phyloP scores from a whole-genome alignment of 192 early-diverging fungal genomes.

The Coemansia sp. region DNA sequence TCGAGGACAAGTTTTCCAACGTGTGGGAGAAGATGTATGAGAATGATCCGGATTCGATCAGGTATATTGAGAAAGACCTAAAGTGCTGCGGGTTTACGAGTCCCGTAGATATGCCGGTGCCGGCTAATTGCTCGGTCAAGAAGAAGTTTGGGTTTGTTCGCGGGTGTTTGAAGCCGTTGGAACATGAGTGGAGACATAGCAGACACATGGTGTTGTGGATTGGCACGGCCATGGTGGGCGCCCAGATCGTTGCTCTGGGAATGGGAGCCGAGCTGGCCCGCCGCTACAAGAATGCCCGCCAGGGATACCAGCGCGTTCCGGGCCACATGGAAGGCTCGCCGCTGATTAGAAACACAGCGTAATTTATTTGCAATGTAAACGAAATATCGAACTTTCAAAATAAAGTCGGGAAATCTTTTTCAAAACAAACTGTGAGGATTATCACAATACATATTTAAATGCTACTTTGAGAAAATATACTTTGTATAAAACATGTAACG shows the following conservation, averaged over 20 bases:
- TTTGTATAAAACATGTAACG: background rate
- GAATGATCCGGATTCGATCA: slow-evolving; percentile 47
- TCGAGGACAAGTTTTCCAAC: slow-evolving; percentile 36
- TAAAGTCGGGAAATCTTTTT: too few relatives aligned
- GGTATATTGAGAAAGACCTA: slow-evolving; percentile 54
- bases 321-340: slow-evolving; percentile 29
- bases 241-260: slow-evolving; percentile 36
- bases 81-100: slow-evolving; percentile 56
- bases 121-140: slow-evolving; percentile 36
- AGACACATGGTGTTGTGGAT: slow-evolving; percentile 18
- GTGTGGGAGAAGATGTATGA: slow-evolving; percentile 59
- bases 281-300: slow-evolving; percentile 29
- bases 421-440: too few relatives aligned
- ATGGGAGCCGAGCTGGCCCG: slow-evolving; percentile 45
- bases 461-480: background rate
- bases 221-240: slow-evolving; percentile 30
- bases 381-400: too few relatives aligned
- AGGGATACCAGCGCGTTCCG: slow-evolving; percentile 36
- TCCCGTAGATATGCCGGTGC: slow-evolving; percentile 51
- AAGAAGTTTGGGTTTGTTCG: slow-evolving; percentile 36
- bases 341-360: slow-evolving; percentile 17
- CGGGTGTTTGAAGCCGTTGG: slow-evolving; percentile 28
- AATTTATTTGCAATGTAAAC: background rate
- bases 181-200: slow-evolving; percentile 27
- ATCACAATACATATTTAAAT: too few relatives aligned